Evolutionary conservation across 2,329 filamentous ascomycete species (phyloP).

Genomic region (Rhynchosporium agropyri): DNA sequence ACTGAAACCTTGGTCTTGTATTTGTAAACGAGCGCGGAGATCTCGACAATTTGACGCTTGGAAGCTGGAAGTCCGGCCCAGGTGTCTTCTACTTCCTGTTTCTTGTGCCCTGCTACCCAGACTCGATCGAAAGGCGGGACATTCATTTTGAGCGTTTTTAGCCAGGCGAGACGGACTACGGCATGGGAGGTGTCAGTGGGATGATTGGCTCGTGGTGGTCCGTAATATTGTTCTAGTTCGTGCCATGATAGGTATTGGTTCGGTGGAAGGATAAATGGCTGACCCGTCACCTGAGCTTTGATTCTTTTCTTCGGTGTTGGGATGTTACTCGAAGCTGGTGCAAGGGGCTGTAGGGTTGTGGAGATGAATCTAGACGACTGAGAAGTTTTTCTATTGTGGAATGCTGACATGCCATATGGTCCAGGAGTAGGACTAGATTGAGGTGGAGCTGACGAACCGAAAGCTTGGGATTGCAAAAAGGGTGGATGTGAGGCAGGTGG

Average conservation of each 20-base stretch:
- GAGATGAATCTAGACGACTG: neutral
- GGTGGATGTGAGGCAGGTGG: neutral
- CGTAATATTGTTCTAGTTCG: conserved; percentile 16
- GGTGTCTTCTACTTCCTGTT: conserved; percentile 18
- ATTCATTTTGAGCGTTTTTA: neutral
- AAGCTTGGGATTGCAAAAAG: neutral
- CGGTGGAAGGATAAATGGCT: conserved; percentile 3
- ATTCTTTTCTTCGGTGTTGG: neutral
- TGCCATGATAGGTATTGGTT: conserved; percentile 9
- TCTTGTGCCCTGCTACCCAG: conserved; percentile 9
- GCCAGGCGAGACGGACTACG: neutral
- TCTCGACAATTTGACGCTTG: conserved; percentile 3
- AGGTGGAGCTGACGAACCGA: neutral
- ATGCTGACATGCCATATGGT: neutral
- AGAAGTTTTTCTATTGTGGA: neutral
- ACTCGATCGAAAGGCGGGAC: neutral
- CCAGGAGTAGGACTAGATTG: neutral
- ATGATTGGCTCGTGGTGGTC: neutral
- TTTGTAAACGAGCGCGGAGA: neutral
- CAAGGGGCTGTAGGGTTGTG: neutral
- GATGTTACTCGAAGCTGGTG: conserved; percentile 3
- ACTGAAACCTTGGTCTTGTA: neutral
- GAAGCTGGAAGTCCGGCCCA: conserved; percentile 2
- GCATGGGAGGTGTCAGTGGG: neutral
- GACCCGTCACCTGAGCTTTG: neutral